Conservation (phyloP, 2,329 filamentous ascomycete species). For the Epichloe baconii region DNA sequence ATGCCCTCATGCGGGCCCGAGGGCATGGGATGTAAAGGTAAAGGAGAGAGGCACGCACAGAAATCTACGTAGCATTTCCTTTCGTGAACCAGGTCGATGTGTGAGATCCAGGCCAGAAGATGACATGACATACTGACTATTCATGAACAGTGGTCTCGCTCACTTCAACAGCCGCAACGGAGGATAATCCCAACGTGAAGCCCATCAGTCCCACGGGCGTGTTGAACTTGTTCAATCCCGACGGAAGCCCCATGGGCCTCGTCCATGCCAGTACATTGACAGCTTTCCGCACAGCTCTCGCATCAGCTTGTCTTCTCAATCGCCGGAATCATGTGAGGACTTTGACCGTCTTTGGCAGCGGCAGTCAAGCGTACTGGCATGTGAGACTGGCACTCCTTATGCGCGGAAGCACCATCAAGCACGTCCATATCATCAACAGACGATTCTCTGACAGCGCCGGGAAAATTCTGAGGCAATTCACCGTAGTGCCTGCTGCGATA, state of each 20-base stretch:
- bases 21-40: constrained; percentile 57
- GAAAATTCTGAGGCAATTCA: constrained; percentile 35
- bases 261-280: constrained; percentile 64
- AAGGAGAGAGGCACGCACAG: neutral
- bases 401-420: constrained; percentile 55
- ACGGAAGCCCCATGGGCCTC: constrained; percentile 51
- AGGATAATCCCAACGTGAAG: constrained; percentile 14
- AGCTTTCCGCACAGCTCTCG: constrained; percentile 67
- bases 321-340: constrained; percentile 59
- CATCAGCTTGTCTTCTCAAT: constrained; percentile 51
- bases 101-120: no score
- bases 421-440: constrained; percentile 74
- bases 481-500: constrained; percentile 25
- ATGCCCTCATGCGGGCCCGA: constrained; percentile 56
- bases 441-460: constrained; percentile 47
- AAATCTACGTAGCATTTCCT: neutral
- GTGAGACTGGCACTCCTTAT: constrained; percentile 71
- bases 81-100: no score
- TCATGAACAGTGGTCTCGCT: constrained; percentile 46
- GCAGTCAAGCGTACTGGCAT: constrained; percentile 91
- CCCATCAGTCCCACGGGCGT: constrained; percentile 46
- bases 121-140: neutral
- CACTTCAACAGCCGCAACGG: constrained; percentile 25
- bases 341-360: constrained; percentile 74
- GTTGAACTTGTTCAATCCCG: constrained; percentile 52